phyloP scores from a whole-genome alignment of 768 basidiomycete species.

The Trichaptum fuscoviolaceum region DNA sequence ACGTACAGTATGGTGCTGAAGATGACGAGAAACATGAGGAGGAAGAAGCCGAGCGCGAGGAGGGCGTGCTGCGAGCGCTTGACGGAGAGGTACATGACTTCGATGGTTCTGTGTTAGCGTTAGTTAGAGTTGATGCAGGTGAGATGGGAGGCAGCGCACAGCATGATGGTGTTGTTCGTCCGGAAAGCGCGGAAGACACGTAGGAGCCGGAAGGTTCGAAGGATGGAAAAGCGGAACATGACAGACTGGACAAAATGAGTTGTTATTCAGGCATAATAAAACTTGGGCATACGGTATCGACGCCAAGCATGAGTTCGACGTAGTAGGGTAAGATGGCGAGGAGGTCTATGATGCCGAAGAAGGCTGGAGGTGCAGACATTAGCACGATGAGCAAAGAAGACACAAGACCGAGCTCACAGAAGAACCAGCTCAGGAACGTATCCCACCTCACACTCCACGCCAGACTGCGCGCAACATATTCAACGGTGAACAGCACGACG shows the following conservation, averaged over 20 bases:
- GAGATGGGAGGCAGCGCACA: constrained; percentile 41
- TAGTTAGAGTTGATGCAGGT: constrained; percentile 1
- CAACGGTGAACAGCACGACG: constrained; percentile 81
- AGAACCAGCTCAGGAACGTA: constrained; percentile 56
- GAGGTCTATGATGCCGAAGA: constrained; percentile 82
- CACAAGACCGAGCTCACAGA: constrained; percentile 42
- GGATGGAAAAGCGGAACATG: constrained; percentile 85
- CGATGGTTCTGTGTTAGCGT: constrained; percentile 55
- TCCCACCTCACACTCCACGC: constrained; percentile 73
- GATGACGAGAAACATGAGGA: constrained; percentile 79
- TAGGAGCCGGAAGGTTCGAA: constrained; percentile 83
- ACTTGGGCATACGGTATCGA: constrained; percentile 56
- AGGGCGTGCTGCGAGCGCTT: constrained; percentile 82
- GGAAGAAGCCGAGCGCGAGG: constrained; percentile 84
- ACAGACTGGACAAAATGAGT: constrained; percentile 48
- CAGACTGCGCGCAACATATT: constrained; percentile 66
- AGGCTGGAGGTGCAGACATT: constrained; percentile 37
- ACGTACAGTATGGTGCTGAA: constrained; percentile 81
- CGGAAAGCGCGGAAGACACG: constrained; percentile 89
- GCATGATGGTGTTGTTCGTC: constrained; percentile 74
- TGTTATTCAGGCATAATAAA: neutral
- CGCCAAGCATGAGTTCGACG: constrained; percentile 74
- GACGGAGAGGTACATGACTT: constrained; percentile 90
- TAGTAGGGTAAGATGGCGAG: constrained; percentile 87
- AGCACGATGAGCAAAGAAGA: neutral